Evolutionary conservation across 2,329 filamentous ascomycete genomes (phyloP).

Genomic region (Corynespora cassiicola): DNA sequence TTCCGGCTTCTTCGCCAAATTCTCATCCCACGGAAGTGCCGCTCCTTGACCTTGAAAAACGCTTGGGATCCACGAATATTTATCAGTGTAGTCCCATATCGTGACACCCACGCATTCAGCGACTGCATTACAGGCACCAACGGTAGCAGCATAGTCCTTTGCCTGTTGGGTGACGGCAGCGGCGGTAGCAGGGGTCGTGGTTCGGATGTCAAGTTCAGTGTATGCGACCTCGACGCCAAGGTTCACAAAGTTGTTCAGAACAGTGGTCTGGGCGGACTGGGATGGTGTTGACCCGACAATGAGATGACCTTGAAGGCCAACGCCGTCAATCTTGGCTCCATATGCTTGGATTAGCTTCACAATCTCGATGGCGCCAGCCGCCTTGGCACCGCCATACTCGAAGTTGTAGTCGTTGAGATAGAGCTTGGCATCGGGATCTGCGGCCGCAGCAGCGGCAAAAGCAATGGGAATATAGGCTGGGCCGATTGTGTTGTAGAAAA

Average conservation of each 20-base stretch:
- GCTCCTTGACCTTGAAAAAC: constrained; percentile 51
- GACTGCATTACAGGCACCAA: constrained; percentile 62
- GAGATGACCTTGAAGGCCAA: constrained; percentile 63
- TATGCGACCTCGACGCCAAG: constrained; percentile 65
- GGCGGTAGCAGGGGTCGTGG: constrained; percentile 31
- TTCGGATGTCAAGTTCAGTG: constrained; percentile 69
- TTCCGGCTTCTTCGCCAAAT: constrained; percentile 51
- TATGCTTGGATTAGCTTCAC: constrained; percentile 45
- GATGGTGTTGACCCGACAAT: constrained; percentile 46
- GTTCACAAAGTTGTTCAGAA: constrained; percentile 59
- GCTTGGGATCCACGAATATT: constrained; percentile 54
- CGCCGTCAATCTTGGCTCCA: constrained; percentile 41
- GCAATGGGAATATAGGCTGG: constrained; percentile 50
- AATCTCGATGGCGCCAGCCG: constrained; percentile 42
- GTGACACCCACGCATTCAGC: constrained; percentile 66
- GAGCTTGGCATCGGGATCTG: constrained; percentile 48
- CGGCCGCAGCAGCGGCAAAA: constrained; percentile 43
- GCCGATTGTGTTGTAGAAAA: constrained; percentile 50
- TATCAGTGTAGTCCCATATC: constrained; percentile 61
- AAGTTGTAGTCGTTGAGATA: constrained; percentile 57
- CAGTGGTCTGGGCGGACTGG: constrained; percentile 45
- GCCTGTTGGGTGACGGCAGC: constrained; percentile 35
- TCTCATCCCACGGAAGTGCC: constrained; percentile 55
- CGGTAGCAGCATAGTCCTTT: constrained; percentile 61
- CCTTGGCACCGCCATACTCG: constrained; percentile 46